Conservation (phyloP, 1,284 basidiomycete species). For the Anthracocystis panici-leucophaei region DNA sequence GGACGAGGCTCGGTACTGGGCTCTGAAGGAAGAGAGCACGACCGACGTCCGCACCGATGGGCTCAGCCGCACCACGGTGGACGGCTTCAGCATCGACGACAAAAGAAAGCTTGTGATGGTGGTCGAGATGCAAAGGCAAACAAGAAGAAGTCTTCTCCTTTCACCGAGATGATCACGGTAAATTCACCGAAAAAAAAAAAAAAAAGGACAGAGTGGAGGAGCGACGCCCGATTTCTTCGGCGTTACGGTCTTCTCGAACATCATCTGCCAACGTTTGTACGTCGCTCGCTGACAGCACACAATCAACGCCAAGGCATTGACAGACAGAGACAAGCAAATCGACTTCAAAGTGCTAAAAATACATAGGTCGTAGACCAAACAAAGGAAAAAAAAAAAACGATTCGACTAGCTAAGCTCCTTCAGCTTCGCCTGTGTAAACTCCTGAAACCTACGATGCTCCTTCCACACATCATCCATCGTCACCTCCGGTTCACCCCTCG, state of each 20-base stretch:
- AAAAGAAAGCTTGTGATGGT: neutral
- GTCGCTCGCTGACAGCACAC: neutral
- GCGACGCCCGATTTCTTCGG: conserved; percentile 6
- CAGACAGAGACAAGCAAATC: neutral
- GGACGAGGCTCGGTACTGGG: conserved; percentile 4
- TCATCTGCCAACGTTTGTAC: neutral
- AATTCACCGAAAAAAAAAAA: neutral
- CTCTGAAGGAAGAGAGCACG: neutral
- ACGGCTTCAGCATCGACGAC: conserved; percentile 2
- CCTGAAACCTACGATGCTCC: conserved; percentile 29
- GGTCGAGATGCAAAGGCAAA: neutral
- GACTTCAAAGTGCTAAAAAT: neutral
- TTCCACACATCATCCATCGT: conserved; percentile 44
- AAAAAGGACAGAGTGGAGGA: conserved; percentile 1
- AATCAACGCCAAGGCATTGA: neutral
- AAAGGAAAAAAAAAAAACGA: neutral
- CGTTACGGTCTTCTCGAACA: neutral
- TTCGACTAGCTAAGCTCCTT: conserved; percentile 23
- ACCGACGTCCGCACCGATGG: neutral
- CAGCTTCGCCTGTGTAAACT: conserved; percentile 31
- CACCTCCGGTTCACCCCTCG: conserved; percentile 21
- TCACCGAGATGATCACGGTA: neutral
- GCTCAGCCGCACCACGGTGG: neutral
- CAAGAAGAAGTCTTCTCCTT: neutral
- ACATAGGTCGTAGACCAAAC: neutral